Evolutionary conservation across 2,329 filamentous ascomycete species (phyloP), one percentile per base, ranked within the genome.

Genomic region (Fusarium mangiferae): DNA sequence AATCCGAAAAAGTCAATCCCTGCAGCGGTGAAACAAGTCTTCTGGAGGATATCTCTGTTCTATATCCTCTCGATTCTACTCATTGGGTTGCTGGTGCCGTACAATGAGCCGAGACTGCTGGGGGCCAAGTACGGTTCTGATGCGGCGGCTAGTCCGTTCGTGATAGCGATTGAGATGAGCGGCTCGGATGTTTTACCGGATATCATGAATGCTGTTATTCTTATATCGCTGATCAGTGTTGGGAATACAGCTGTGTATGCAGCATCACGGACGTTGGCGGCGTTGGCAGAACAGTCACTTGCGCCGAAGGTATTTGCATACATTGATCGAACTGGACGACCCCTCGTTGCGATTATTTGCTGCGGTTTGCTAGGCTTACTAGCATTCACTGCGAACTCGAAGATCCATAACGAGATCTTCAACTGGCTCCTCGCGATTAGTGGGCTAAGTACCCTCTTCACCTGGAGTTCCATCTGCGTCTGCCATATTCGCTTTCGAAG

Each of bases 201-300:
- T 2, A 89, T 98, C 52, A 96, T 98, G 92, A 98, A 98, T 82
- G 91, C 90, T n/a, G 94, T 98, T 68, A 97, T 98, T 80, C 90
- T 98, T 77, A 90, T 98, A 70, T 93, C 95, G n/a, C 93, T 98
- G 26, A 86, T 98, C 26, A 96, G 94, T 1, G 95, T 98, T 65
- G 94, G 95, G 61, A 98, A 98, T 81, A 95, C 94, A 8, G 91
- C 94, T 70, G 92, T 98, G 68, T 98, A 97, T 79, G 95, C 94
- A 38, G 95, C 94, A 22, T 96, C 94, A 5, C 91, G 96, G 74
- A 74, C 72, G 7, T 24, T 74, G 1, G 67, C 72, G 8, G 72
- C 72, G 7, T 42, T 74, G 28, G 72, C 72, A 11, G 72, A 75
- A 97, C 95, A 10, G 89, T 98, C 17, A 92, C 94, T 51, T 94